Conservation (phyloP, 495 filamentous ascomycete species). For the Aspergillus asperescens region DNA sequence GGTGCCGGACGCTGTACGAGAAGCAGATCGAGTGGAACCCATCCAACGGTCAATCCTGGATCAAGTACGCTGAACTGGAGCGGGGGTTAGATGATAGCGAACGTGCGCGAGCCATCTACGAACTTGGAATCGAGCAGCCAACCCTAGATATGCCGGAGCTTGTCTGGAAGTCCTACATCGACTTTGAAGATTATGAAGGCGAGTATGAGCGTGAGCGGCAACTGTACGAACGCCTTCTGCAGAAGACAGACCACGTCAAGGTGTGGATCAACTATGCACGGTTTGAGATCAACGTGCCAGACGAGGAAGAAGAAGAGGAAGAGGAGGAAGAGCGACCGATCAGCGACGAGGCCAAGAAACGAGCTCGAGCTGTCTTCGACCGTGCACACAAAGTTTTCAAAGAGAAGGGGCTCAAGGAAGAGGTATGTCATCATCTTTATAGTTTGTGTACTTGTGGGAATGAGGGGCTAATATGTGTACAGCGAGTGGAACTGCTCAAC, state of each 20-base stretch:
- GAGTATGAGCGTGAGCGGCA: slow-evolving; percentile 75
- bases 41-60: slow-evolving; percentile 87
- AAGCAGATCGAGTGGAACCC: slow-evolving; percentile 90
- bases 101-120: slow-evolving; percentile 84
- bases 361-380: slow-evolving; percentile 79
- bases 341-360: slow-evolving; percentile 74
- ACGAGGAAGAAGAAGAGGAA: slow-evolving; percentile 59
- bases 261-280: slow-evolving; percentile 97
- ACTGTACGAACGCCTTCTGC: slow-evolving; percentile 86
- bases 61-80: slow-evolving; percentile 89
- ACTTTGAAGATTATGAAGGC: slow-evolving; percentile 92
- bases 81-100: slow-evolving; percentile 83
- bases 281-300: slow-evolving; percentile 86
- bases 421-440: slow-evolving; percentile 46
- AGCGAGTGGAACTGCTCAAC: slow-evolving; percentile 80
- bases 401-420: slow-evolving; percentile 88
- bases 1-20: slow-evolving; percentile 86
- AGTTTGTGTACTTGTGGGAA: background rate
- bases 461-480: slow-evolving; percentile 26
- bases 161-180: slow-evolving; percentile 95
- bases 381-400: slow-evolving; percentile 85
- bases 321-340: slow-evolving; percentile 62
- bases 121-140: slow-evolving; percentile 78
- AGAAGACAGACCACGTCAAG: slow-evolving; percentile 96
- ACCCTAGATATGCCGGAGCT: slow-evolving; percentile 96